Evolutionary conservation across 768 basidiomycete genomes (phyloP).

Genomic region (Amylocystis lapponica): DNA sequence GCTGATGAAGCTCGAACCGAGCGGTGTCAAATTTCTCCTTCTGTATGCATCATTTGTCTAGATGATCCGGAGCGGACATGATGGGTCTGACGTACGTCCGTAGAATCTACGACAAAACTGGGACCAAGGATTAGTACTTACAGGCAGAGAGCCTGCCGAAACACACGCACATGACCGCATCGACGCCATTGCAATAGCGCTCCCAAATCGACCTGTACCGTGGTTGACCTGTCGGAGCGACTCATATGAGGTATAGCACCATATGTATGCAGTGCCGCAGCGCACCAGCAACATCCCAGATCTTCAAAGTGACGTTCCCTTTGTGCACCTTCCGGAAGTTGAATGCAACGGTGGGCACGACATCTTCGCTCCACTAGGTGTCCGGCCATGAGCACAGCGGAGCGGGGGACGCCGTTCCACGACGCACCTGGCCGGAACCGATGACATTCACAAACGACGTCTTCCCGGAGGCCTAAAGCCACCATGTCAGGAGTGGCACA

Average conservation of each 20-base stretch:
- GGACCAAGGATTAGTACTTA: background rate
- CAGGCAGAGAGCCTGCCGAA: background rate
- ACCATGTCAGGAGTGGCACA: conserved; percentile 4
- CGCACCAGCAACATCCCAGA: conserved; percentile 93
- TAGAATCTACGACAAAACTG: conserved; percentile 91
- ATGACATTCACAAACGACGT: conserved; percentile 93
- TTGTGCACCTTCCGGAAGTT: conserved; percentile 85
- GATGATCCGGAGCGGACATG: background rate
- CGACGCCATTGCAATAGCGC: conserved; percentile 87
- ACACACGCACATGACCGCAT: conserved; percentile 76
- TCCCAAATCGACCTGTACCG: conserved; percentile 97
- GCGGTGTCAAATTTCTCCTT: conserved; percentile 78
- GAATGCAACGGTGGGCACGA: conserved; percentile 94
- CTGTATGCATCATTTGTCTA: conserved; percentile 32
- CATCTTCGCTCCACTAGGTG: conserved; percentile 86
- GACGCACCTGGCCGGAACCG: conserved; percentile 67
- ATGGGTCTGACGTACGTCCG: conserved; percentile 55
- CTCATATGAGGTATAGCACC: conserved; percentile 2
- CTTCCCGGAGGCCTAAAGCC: conserved; percentile 96
- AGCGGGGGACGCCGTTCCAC: background rate
- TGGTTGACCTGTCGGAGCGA: conserved; percentile 60
- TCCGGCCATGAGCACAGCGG: background rate
- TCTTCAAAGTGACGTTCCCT: conserved; percentile 86
- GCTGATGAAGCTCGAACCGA: conserved; percentile 77
- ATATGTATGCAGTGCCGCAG: background rate